phyloP scores from a whole-genome alignment of 495 filamentous ascomycete species.

The Penicillium atrosanguineum region DNA sequence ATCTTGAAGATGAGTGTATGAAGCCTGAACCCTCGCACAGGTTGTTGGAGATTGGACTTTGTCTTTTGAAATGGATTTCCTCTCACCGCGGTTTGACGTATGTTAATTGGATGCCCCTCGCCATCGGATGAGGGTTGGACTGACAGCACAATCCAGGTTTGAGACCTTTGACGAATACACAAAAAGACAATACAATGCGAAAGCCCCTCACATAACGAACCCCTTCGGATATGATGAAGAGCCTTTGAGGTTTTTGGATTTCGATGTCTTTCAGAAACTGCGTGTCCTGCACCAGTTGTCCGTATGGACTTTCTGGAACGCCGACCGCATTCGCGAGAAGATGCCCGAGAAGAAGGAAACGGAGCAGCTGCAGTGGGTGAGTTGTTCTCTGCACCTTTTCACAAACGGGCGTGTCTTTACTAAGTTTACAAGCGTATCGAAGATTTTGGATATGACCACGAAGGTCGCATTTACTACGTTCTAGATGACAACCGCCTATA shows the following conservation, averaged over 20 bases:
- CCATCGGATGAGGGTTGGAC: neutral
- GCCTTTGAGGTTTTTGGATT: conserved; percentile 69
- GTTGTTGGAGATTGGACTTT: conserved; percentile 79
- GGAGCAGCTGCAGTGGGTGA: conserved; percentile 83
- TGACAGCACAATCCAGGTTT: conserved; percentile 47
- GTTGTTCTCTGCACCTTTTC: conserved; percentile 18
- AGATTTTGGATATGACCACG: conserved; percentile 80
- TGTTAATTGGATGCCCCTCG: conserved; percentile 39
- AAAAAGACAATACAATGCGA: conserved; percentile 81
- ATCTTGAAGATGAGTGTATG: conserved; percentile 84
- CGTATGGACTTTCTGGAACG: conserved; percentile 83
- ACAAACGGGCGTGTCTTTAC: neutral
- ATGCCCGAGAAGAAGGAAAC: conserved; percentile 78
- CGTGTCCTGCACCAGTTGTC: conserved; percentile 85
- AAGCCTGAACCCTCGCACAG: conserved; percentile 69
- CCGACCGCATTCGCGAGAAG: conserved; percentile 80
- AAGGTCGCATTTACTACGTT: conserved; percentile 83
- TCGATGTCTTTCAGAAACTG: conserved; percentile 86
- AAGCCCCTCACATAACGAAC: conserved; percentile 70
- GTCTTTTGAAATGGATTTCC: conserved; percentile 87
- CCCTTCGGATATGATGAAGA: conserved; percentile 81
- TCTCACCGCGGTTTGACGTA: conserved; percentile 91
- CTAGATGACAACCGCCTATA: conserved; percentile 94
- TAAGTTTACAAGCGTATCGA: conserved; percentile 74
- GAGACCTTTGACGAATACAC: conserved; percentile 95